Evolutionary conservation across 192 early-diverging fungal species (phyloP).

Genomic region (Linnemannia exigua): DNA sequence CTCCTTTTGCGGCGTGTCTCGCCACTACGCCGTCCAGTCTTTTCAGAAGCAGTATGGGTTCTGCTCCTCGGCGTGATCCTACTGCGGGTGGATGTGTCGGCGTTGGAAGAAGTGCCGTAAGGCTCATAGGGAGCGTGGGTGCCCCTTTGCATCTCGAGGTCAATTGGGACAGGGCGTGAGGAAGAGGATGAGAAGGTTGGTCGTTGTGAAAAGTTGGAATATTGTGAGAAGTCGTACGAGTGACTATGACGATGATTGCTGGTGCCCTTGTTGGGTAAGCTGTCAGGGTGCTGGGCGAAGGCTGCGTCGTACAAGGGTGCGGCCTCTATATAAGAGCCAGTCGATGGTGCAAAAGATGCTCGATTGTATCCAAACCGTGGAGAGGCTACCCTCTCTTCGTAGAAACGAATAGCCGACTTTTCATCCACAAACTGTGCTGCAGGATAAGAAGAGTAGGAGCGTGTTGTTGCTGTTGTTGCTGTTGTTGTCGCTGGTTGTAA

Average conservation of each 20-base stretch:
- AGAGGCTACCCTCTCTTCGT: not conserved
- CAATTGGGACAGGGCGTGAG: slow-evolving; percentile 21
- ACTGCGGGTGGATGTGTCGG: not conserved
- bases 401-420: not conserved
- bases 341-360: slow-evolving; percentile 2
- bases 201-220: not conserved
- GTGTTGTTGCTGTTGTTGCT: not conserved
- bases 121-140: slow-evolving; percentile 4
- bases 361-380: slow-evolving; percentile 7
- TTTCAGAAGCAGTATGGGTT: not conserved
- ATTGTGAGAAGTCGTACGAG: not conserved
- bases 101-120: not conserved
- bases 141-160: slow-evolving; percentile 22
- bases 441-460: slow-evolving; percentile 9
- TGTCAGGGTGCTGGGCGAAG: slow-evolving; percentile 11
- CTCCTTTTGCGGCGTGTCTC: slow-evolving; percentile 5
- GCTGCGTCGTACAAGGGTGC: slow-evolving; percentile 18
- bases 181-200: not conserved
- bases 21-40: not conserved
- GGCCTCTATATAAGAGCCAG: not conserved
- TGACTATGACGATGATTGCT: not conserved
- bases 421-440: slow-evolving; percentile 5
- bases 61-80: not conserved
- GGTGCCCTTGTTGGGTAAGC: not conserved
- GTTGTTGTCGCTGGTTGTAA: not conserved